A percentile compares a stretch with the other conserved stretches of the same genome.
Evolutionary conservation across 163 green algal genomes (phyloP).

Genomic region (Scenedesmus sp.): DNA sequence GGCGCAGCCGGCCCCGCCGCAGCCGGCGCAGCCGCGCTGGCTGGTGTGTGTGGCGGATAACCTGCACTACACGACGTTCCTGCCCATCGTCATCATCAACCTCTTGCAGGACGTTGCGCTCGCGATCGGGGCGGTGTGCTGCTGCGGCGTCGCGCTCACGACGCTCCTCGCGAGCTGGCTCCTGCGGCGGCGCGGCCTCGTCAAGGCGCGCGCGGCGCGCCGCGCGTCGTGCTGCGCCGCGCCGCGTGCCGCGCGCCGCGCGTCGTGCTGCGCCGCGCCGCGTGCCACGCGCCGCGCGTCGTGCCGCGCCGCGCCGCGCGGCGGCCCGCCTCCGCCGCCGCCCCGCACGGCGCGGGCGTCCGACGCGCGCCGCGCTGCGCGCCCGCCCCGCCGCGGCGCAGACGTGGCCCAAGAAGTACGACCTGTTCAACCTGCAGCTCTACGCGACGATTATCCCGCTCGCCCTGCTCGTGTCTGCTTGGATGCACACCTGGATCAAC

Average conservation of each 20-base stretch:
- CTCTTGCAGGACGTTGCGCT: constrained; percentile 25
- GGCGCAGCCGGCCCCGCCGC: too few species aligned
- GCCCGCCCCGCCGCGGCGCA: neutral
- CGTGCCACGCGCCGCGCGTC: too few species aligned
- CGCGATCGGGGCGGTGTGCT: neutral
- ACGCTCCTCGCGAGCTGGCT: neutral
- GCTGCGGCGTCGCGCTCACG: neutral
- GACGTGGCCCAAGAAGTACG: constrained; percentile 30
- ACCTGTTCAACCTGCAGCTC: constrained; percentile 34
- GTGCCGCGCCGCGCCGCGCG: too few species aligned
- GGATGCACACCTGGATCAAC: constrained; percentile 20
- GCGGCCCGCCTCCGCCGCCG: too few species aligned
- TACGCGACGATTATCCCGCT: constrained; percentile 24
- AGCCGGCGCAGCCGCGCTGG: neutral
- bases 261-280: too few species aligned
- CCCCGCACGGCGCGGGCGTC: too few species aligned
- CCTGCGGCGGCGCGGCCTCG: neutral
- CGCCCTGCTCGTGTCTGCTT: neutral
- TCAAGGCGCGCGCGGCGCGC: constrained; percentile 12
- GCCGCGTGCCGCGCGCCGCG: too few species aligned
- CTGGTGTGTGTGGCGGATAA: neutral
- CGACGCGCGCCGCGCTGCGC: too few species aligned
- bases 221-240: too few species aligned
- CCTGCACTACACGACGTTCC: constrained; percentile 21
- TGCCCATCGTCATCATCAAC: constrained; percentile 13